These are phyloP conservation scores for Malassezia psittaci DNA, from an alignment of 1,284 basidiomycete genomes.

Conservation along the genomic window DNA sequence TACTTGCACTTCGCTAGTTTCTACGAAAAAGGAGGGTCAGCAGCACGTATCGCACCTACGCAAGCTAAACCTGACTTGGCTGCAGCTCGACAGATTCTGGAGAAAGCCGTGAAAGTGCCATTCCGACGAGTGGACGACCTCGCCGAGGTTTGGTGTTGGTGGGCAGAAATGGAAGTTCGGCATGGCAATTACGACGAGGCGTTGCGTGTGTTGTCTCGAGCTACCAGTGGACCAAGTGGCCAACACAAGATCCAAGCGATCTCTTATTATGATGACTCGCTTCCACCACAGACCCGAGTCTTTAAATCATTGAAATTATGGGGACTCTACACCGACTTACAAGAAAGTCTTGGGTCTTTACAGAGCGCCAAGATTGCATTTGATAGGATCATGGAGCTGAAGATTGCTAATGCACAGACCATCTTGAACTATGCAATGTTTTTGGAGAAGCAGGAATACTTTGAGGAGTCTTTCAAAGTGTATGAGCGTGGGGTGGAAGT, in stretches of 20 bases:
- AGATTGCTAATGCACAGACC: constrained; percentile 88
- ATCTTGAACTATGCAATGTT: constrained; percentile 96
- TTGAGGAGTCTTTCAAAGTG: constrained; percentile 96
- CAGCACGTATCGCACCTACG: constrained; percentile 24
- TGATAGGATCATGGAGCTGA: constrained; percentile 90
- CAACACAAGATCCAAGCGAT: constrained; percentile 64
- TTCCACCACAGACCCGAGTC: constrained; percentile 75
- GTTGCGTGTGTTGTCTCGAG: constrained; percentile 88
- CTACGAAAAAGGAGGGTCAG: constrained; percentile 80
- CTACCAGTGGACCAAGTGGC: constrained; percentile 65
- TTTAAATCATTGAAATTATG: constrained; percentile 98
- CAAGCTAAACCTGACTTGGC: constrained; percentile 67
- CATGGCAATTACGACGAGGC: constrained; percentile 95
- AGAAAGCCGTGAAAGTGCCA: constrained; percentile 79
- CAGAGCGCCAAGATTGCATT: constrained; percentile 87
- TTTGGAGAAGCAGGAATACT: constrained; percentile 94
- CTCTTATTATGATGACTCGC: constrained; percentile 85
- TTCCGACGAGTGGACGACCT: constrained; percentile 95
- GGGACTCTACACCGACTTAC: constrained; percentile 96
- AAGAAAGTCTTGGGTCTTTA: constrained; percentile 88
- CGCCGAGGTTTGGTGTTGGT: constrained; percentile 97
- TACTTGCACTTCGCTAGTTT: constrained; percentile 94
- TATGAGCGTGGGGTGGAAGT: constrained; percentile 95
- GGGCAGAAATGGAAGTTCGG: constrained; percentile 95
- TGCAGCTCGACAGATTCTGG: constrained; percentile 79